Conservation (phyloP, 2,329 filamentous ascomycete species). For the Hypoxylon sp. region DNA sequence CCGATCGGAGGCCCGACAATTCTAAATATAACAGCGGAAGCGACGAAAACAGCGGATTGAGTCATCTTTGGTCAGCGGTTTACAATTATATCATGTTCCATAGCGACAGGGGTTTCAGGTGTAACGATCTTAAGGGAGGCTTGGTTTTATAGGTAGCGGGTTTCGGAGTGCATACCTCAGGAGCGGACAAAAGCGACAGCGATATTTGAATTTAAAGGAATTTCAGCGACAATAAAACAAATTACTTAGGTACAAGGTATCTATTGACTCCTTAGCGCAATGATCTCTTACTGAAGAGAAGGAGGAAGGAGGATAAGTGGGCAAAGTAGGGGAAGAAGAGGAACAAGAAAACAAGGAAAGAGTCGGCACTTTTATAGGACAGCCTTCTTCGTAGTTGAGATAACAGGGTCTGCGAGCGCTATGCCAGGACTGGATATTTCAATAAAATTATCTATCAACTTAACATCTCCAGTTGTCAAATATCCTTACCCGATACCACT, state of each 20-base stretch:
- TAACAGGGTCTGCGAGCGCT: not conserved
- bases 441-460: not conserved
- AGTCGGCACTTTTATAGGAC: not conserved
- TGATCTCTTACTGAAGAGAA: not conserved
- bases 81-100: not conserved
- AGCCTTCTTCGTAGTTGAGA: not conserved
- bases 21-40: not conserved
- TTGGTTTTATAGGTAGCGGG: not conserved
- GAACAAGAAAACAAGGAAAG: not conserved
- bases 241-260: not conserved
- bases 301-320: not conserved
- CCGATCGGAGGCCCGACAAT: not conserved
- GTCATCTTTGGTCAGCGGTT: not conserved
- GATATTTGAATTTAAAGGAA: constrained; percentile 7
- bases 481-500: not conserved
- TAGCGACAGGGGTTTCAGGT: constrained; percentile 8
- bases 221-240: not conserved
- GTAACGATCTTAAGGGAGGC: not conserved
- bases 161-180: constrained; percentile 1
- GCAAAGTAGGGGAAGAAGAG: not conserved
- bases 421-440: not conserved
- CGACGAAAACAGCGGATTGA: not conserved
- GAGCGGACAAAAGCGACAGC: constrained; percentile 17
- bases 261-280: not conserved
- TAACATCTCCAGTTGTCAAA: not conserved